Evolutionary conservation across 176 grass and related monocot genomes (phyloP).

Genomic region (Ampelocalamus luodianensis): DNA sequence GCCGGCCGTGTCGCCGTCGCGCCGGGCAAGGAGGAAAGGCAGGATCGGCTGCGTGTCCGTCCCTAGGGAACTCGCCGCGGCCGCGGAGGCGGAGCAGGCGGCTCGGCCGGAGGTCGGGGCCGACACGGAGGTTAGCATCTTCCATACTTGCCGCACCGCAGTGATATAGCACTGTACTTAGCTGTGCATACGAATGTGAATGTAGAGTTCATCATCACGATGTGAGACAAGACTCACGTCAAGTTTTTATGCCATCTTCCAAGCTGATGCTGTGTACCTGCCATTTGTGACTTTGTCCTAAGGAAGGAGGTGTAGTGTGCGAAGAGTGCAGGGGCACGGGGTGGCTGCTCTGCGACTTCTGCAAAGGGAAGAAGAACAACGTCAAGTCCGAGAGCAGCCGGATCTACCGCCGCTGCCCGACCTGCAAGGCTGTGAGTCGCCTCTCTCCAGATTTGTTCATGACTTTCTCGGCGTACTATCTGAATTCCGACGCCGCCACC

Average conservation of each 20-base stretch:
- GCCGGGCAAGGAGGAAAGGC: neutral
- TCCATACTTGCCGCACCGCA: neutral
- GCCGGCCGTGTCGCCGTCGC: neutral
- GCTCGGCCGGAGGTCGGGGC: neutral
- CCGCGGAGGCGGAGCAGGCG: conserved; percentile 11
- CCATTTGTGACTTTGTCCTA: neutral
- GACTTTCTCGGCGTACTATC: neutral
- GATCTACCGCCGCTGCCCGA: conserved; percentile 78
- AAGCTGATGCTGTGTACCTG: neutral
- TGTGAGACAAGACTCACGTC: neutral
- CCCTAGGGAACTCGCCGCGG: neutral
- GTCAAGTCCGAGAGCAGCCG: conserved; percentile 61
- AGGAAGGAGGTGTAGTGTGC: conserved; percentile 56
- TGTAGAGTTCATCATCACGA: neutral
- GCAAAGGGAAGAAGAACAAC: conserved; percentile 84
- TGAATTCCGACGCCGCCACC: neutral
- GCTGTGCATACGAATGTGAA: neutral
- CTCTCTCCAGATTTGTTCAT: neutral
- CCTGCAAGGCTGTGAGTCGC: conserved; percentile 69
- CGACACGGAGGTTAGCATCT: conserved; percentile 41
- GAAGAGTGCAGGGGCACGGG: conserved; percentile 57
- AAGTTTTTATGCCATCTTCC: neutral
- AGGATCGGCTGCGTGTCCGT: conserved; percentile 21
- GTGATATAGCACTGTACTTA: too few relatives aligned
- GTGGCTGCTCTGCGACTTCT: conserved; percentile 74